phyloP scores from a whole-genome alignment of 1,284 basidiomycete genomes.

The Irpex sp. region DNA sequence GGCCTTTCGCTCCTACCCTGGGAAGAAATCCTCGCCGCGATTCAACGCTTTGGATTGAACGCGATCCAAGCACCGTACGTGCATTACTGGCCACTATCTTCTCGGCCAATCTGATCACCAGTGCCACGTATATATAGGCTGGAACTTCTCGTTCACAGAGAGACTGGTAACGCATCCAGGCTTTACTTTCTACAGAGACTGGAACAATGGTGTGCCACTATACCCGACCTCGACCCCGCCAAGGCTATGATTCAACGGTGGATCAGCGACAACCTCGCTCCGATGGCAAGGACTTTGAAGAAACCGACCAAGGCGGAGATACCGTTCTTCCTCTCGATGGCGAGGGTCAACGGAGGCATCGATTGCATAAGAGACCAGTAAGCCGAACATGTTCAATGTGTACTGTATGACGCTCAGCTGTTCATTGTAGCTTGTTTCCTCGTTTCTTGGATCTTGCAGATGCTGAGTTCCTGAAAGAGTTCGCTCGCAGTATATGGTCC shows the following conservation, averaged over 20 bases:
- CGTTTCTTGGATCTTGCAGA: neutral
- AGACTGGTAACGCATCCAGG: neutral
- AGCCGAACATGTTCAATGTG: neutral
- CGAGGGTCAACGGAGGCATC: neutral
- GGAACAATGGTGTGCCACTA: neutral
- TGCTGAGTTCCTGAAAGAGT: neutral
- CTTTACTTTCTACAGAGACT: neutral
- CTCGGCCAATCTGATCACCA: too few relatives aligned
- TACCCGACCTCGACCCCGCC: neutral
- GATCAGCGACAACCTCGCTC: neutral
- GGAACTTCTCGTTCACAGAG: too few relatives aligned
- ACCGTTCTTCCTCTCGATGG: neutral
- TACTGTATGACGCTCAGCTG: neutral
- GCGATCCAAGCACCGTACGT: too few relatives aligned
- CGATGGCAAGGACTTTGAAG: neutral
- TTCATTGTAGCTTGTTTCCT: neutral
- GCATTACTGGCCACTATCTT: too few relatives aligned
- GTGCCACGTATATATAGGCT: too few relatives aligned
- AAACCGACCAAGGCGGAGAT: neutral
- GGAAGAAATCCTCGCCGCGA: too few relatives aligned
- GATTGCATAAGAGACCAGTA: neutral
- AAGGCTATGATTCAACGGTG: neutral
- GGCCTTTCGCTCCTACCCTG: too few relatives aligned
- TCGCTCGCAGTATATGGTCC: neutral
- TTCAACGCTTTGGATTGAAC: too few relatives aligned